These are phyloP conservation scores for Rhodomyrtus psidioides DNA, from an alignment of 441 rosid species.

Conservation along the genomic window DNA sequence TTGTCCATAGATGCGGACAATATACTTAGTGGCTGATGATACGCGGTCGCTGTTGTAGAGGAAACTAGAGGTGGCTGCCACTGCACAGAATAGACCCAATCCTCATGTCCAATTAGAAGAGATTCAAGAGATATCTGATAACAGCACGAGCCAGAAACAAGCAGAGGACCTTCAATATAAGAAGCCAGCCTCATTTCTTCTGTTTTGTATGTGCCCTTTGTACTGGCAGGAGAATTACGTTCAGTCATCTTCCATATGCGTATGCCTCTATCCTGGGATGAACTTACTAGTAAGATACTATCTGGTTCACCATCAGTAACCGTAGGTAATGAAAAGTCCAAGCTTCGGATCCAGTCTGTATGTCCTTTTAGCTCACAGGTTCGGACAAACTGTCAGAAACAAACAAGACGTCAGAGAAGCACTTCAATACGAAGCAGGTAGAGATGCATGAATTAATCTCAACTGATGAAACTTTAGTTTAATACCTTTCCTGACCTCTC, in stretches of 20 bases:
- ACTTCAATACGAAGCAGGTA: background rate
- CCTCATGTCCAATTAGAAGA: slow-evolving; percentile 94
- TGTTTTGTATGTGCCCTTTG: slow-evolving; percentile 30
- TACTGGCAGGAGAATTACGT: slow-evolving; percentile 20
- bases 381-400: slow-evolving; percentile 47
- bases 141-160: slow-evolving; percentile 50
- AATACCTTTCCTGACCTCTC: slow-evolving; percentile 73
- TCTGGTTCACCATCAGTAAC: slow-evolving; percentile 23
- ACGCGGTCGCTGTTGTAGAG: slow-evolving; percentile 19
- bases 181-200: slow-evolving; percentile 65
- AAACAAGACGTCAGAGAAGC: slow-evolving; percentile 1
- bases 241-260: slow-evolving; percentile 81
- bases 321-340: slow-evolving; percentile 85
- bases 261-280: slow-evolving; percentile 92
- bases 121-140: slow-evolving; percentile 93
- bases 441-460: background rate
- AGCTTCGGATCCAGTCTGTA: slow-evolving; percentile 90
- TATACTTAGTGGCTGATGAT: slow-evolving; percentile 62
- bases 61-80: slow-evolving; percentile 69
- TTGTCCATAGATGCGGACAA: slow-evolving; percentile 97
- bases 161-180: slow-evolving; percentile 83
- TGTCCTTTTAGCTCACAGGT: slow-evolving; percentile 94
- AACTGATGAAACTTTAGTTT: background rate
- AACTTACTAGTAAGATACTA: slow-evolving; percentile 76
- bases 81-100: slow-evolving; percentile 95